Conservation (phyloP, 805 yeast species). For the Cyberlindnera xishuangbannaensis region DNA sequence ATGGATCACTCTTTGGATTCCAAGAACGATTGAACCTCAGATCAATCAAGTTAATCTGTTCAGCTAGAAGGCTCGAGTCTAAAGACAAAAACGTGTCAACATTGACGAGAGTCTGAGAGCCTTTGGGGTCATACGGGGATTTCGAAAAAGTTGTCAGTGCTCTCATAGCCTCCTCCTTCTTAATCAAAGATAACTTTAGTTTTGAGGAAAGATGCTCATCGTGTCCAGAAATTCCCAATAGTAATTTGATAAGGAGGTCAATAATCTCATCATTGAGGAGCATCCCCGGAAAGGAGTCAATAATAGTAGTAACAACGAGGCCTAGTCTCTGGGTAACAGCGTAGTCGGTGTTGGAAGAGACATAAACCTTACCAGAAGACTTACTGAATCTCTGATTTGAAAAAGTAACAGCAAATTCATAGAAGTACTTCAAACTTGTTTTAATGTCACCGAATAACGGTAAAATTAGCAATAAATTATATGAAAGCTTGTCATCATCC, state of each 20-base stretch:
- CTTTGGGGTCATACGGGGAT: constrained; percentile 16
- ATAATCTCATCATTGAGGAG: constrained; percentile 58
- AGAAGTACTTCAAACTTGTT: constrained; percentile 38
- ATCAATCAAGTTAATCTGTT: constrained; percentile 62
- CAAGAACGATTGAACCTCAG: constrained; percentile 58
- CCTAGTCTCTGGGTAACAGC: constrained; percentile 46
- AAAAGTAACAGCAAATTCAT: constrained; percentile 30
- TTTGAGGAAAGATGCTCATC: constrained; percentile 42
- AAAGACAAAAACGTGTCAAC: constrained; percentile 48
- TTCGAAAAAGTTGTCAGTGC: constrained; percentile 28
- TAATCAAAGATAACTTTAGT: constrained; percentile 47
- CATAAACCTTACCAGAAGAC: constrained; percentile 17
- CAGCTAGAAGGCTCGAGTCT: constrained; percentile 50
- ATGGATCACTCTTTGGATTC: constrained; percentile 77
- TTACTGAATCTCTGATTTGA: constrained; percentile 6
- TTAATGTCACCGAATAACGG: constrained; percentile 50
- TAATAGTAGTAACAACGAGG: constrained; percentile 48
- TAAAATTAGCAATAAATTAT: constrained; percentile 42
- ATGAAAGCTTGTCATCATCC: constrained; percentile 33
- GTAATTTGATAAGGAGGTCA: constrained; percentile 48
- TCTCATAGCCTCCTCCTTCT: constrained; percentile 42
- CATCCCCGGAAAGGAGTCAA: constrained; percentile 61
- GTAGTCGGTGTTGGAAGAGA: constrained; percentile 31
- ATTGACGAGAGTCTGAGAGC: constrained; percentile 24
- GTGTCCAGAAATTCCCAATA: constrained; percentile 42